Percentiles rank a stretch among this genome's conserved stretches.
phyloP scores from a whole-genome alignment of 805 yeast genomes.

The Suhomyces sp. region DNA sequence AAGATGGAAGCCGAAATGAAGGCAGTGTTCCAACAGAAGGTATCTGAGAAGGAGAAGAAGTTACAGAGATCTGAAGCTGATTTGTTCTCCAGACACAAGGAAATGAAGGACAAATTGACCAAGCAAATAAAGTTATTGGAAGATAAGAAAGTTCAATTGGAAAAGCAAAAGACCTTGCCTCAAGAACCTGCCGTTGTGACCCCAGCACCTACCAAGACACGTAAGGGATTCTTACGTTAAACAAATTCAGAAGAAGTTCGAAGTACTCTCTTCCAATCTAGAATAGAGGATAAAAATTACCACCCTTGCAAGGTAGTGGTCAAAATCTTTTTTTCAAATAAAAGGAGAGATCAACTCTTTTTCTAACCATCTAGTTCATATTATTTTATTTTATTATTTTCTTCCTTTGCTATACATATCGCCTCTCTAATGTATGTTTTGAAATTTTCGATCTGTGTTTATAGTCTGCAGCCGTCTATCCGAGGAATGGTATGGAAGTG shows the following conservation, averaged over 20 bases:
- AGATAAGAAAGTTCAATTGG: slow-evolving; percentile 83
- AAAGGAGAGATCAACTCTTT: no score
- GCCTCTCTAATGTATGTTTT: slow-evolving; percentile 3
- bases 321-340: no score
- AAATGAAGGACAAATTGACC: slow-evolving; percentile 91
- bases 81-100: slow-evolving; percentile 90
- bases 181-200: slow-evolving; percentile 49
- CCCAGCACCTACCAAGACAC: slow-evolving; percentile 54
- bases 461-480: no score
- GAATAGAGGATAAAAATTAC: no score
- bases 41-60: slow-evolving; percentile 93
- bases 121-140: slow-evolving; percentile 88
- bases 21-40: slow-evolving; percentile 93
- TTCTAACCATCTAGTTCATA: no score
- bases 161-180: slow-evolving; percentile 54
- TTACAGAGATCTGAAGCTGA: slow-evolving; percentile 96
- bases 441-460: no score
- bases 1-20: slow-evolving; percentile 97
- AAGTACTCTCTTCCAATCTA: no score
- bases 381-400: background rate
- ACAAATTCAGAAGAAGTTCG: no score
- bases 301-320: no score
- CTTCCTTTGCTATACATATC: slow-evolving; percentile 2
- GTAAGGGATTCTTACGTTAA: slow-evolving; percentile 80
- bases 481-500: no score